These are phyloP conservation scores for Salicornia ramosissima DNA, from an alignment of 148 eudicot genomes.

Conservation along the genomic window DNA sequence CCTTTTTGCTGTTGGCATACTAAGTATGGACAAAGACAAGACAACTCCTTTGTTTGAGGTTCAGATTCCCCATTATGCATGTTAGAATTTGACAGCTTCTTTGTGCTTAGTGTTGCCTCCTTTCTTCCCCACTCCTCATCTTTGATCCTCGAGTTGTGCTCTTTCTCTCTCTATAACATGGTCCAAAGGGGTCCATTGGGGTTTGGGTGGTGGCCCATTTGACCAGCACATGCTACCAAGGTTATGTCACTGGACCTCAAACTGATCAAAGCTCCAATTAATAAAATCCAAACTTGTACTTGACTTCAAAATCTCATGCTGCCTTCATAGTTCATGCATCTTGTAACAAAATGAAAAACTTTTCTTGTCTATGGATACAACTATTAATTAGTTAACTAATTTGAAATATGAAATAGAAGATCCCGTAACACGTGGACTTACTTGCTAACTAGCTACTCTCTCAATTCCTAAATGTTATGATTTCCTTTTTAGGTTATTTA, in stretches of 20 bases:
- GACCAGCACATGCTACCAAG: slow-evolving; percentile 41
- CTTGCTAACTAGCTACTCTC: background rate
- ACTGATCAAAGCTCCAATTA: slow-evolving; percentile 28
- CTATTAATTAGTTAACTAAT: background rate
- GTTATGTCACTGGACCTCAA: slow-evolving; percentile 39
- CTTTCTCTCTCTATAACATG: slow-evolving; percentile 26
- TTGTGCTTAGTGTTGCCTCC: slow-evolving; percentile 27
- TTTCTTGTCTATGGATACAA: background rate
- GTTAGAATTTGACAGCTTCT: slow-evolving; percentile 22
- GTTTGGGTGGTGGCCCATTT: slow-evolving; percentile 31
- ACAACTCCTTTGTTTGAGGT: slow-evolving; percentile 39
- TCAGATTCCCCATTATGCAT: slow-evolving; percentile 46
- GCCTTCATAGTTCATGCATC: background rate
- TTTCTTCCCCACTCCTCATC: slow-evolving; percentile 22
- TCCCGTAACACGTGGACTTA: background rate
- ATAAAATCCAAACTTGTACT: slow-evolving; percentile 17
- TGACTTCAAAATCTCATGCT: background rate
- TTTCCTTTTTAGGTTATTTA: too few species aligned
- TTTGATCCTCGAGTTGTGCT: background rate
- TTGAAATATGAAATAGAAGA: background rate
- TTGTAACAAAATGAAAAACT: background rate
- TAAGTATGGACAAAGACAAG: slow-evolving; percentile 42
- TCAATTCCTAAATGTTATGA: too few species aligned
- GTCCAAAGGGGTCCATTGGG: slow-evolving; percentile 27
- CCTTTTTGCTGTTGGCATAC: slow-evolving; percentile 28